Base-by-base conservation (phyloP, 345 rosid genomes). In the Cochlearia excelsa region DNA sequence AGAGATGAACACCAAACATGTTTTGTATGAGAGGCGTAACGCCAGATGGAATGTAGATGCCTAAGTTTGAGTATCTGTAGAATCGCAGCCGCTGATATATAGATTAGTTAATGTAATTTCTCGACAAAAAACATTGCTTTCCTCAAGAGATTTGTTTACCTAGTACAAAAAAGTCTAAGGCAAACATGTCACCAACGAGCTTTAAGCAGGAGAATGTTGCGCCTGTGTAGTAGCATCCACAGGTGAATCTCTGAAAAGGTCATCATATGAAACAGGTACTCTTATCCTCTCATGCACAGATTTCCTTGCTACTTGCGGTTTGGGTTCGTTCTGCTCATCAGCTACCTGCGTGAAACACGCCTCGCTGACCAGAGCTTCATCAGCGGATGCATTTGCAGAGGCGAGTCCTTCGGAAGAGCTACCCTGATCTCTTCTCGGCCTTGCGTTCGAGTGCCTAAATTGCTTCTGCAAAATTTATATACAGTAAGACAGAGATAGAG, bases 191-290 rank as follows among this genome's bases (percentile, higher is more conserved):
- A 37, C 31, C 41, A 54, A 48, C 33, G 29, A 43, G 55, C 58
- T 57, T 16, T 30, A 63, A 50, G 59, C 54, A 37, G 69, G 57
- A 57, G 59, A 63, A 10, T 57, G 59, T 30, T 57, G 56, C 26
- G 56, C 60, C 45, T 51, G 61, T 38, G 74, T 66, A 55, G 64
- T 66, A 55, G 64, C 68, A 66, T 61, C 72, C 48, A 48, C 44
- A 35, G 79, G 61, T 46, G 65, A 75, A 30, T 68, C 81, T 41
- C 47, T 67, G 30, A 71, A 60, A 16, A 86, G 80, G 65, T 88
- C 95, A 54, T 81, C 94, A 7, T 93, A 89, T 3, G 94, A 79
- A 77, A 93, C 94, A n/a, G 89, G 97, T 11, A 82, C 77, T 75
- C 99, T 82, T 30, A 86, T 78, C 68, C 97, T 80, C 49, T 89